These are phyloP conservation scores for Hypoxylon perforatum DNA, from an alignment of 495 filamentous ascomycete genomes.

Conservation along the genomic window DNA sequence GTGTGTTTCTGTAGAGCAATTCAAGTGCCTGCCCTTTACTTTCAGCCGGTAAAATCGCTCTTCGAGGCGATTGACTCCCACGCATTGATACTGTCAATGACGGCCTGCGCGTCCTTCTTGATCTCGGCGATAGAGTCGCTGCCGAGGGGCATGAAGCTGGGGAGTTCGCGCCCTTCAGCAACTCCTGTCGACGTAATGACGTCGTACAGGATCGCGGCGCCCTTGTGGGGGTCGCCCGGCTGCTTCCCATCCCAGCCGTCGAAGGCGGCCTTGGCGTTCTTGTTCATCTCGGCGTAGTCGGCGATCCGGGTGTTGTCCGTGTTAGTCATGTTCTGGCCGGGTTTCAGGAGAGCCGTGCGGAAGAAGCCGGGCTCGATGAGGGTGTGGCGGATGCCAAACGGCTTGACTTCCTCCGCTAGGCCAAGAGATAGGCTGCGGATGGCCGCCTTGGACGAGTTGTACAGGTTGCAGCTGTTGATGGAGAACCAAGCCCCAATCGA, in stretches of 20 bases:
- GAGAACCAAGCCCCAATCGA: slow-evolving; percentile 55
- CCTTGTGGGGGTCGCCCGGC: slow-evolving; percentile 49
- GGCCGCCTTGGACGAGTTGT: slow-evolving; percentile 65
- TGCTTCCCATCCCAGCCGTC: slow-evolving; percentile 34
- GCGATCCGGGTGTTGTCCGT: slow-evolving; percentile 16
- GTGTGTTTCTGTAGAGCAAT: no score
- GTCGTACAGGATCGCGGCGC: slow-evolving; percentile 49
- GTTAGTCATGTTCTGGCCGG: slow-evolving; percentile 24
- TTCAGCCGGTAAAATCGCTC: slow-evolving; percentile 7
- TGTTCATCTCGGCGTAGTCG: slow-evolving; percentile 35
- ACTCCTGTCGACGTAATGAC: slow-evolving; percentile 45
- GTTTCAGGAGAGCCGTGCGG: slow-evolving; percentile 57
- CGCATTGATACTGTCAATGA: slow-evolving; percentile 6
- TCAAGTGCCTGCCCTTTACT: background rate
- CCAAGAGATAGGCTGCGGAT: slow-evolving; percentile 49
- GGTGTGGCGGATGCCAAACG: slow-evolving; percentile 58
- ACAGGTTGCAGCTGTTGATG: slow-evolving; percentile 52
- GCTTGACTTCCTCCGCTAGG: slow-evolving; percentile 54
- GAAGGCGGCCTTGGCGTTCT: background rate
- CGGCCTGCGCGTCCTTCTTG: slow-evolving; percentile 2
- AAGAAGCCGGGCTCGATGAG: slow-evolving; percentile 64
- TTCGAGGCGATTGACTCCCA: slow-evolving; percentile 15
- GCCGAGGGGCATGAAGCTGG: slow-evolving; percentile 33
- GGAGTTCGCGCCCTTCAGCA: slow-evolving; percentile 39
- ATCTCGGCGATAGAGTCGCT: slow-evolving; percentile 35